Evolutionary conservation across 495 filamentous ascomycete species (phyloP).

Genomic region (Aspergillus hancockii): DNA sequence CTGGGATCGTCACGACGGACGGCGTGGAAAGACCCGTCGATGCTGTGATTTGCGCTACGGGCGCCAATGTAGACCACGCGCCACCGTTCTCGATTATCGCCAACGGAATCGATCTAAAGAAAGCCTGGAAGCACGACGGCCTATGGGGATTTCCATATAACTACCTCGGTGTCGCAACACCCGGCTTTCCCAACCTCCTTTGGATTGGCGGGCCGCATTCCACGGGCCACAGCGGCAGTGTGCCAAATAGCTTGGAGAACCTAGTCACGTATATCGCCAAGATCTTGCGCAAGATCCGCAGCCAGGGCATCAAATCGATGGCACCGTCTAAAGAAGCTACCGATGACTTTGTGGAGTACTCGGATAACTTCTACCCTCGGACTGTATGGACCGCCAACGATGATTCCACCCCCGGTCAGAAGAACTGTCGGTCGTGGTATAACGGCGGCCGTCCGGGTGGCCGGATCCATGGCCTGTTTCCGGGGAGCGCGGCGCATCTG

Average conservation of each 20-base stretch:
- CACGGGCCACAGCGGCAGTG: conserved; percentile 50
- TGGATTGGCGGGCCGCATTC: conserved; percentile 53
- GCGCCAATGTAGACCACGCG: conserved; percentile 59
- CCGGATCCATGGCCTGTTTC: conserved; percentile 64
- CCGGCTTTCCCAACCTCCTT: conserved; percentile 66
- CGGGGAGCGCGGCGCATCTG: conserved; percentile 60
- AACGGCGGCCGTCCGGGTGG: conserved; percentile 60
- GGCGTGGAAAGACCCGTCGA: conserved; percentile 54
- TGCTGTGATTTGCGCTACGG: conserved; percentile 68
- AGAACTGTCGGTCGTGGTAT: conserved; percentile 70
- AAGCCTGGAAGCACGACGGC: conserved; percentile 51
- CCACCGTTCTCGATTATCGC: conserved; percentile 60
- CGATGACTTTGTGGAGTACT: conserved; percentile 64
- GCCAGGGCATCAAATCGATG: conserved; percentile 64
- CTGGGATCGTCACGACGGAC: conserved; percentile 55
- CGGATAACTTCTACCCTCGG: conserved; percentile 60
- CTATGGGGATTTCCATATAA: conserved; percentile 62
- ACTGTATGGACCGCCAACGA: conserved; percentile 55
- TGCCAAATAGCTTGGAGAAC: conserved; percentile 56
- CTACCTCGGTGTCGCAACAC: conserved; percentile 63
- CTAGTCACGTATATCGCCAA: conserved; percentile 62
- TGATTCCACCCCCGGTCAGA: conserved; percentile 27
- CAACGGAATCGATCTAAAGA: conserved; percentile 49
- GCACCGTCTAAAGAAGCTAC: conserved; percentile 53
- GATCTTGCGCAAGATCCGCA: conserved; percentile 61